Conservation (phyloP, 2,329 filamentous ascomycete species). For the Aspergillus pseudoviridinutans region DNA sequence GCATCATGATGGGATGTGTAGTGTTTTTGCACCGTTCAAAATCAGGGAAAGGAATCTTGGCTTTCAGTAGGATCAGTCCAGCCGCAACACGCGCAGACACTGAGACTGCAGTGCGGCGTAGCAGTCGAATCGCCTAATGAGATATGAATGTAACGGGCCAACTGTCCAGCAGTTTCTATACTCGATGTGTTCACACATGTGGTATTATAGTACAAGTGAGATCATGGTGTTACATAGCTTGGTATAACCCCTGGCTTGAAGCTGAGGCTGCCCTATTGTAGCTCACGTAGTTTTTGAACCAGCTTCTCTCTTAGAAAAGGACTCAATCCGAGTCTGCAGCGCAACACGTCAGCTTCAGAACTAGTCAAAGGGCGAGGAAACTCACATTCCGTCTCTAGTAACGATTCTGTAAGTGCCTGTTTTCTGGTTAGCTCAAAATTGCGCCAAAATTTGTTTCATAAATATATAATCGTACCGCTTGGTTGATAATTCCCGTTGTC, state of each 20-base stretch:
- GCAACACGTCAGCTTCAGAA: slow-evolving; percentile 17
- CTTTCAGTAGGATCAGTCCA: background rate
- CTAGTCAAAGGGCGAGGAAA: slow-evolving; percentile 9
- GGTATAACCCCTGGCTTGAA: slow-evolving; percentile 11
- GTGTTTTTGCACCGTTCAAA: background rate
- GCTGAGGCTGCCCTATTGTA: slow-evolving; percentile 7
- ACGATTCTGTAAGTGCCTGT: slow-evolving; percentile 56
- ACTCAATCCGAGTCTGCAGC: slow-evolving; percentile 42
- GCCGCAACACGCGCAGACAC: background rate
- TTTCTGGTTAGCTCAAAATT: background rate
- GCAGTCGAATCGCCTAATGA: background rate
- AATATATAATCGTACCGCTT: slow-evolving; percentile 42
- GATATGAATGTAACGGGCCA: background rate
- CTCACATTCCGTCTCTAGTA: slow-evolving; percentile 58
- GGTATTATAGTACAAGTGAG: slow-evolving; percentile 11
- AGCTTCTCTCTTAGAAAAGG: slow-evolving; percentile 49
- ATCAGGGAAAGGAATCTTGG: background rate
- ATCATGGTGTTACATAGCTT: background rate
- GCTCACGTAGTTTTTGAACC: slow-evolving; percentile 43
- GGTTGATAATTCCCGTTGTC: slow-evolving; percentile 56
- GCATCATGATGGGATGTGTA: background rate
- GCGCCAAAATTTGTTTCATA: background rate
- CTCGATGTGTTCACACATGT: background rate
- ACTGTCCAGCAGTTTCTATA: slow-evolving; percentile 17
- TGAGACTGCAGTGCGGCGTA: background rate